Percentiles rank a stretch among this genome's conserved stretches.
These are phyloP conservation scores for Yamadazyma sp. DNA, from an alignment of 1,139 yeast genomes.

Conservation along the genomic window DNA sequence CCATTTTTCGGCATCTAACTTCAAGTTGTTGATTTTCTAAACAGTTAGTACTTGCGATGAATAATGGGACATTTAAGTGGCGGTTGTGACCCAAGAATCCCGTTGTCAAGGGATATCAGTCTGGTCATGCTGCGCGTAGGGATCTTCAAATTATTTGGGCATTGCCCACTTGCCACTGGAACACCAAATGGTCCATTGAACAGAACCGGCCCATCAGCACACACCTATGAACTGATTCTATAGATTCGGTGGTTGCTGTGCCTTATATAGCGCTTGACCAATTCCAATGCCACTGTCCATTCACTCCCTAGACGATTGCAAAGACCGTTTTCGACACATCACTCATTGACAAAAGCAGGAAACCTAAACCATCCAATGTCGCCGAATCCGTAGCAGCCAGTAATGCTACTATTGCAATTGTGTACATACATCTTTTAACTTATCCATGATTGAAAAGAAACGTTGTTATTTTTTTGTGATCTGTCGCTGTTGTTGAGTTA, in stretches of 20 bases:
- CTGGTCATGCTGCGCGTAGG: slow-evolving; percentile 1
- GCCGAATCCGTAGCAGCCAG: no score
- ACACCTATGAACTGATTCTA: no score
- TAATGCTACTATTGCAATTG: no score
- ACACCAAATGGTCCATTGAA: no score
- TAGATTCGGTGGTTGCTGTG: no score
- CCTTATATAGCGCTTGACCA: no score
- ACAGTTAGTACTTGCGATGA: slow-evolving; percentile 6
- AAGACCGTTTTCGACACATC: background rate
- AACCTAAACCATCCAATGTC: background rate
- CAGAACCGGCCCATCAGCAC: no score
- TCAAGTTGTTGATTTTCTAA: slow-evolving; percentile 85
- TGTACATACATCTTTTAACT: slow-evolving; percentile 52
- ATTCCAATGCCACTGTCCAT: no score
- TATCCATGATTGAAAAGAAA: slow-evolving; percentile 34
- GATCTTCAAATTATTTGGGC: background rate
- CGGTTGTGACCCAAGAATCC: no score
- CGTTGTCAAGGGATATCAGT: background rate
- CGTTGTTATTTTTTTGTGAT: slow-evolving; percentile 2
- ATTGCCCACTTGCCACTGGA: background rate
- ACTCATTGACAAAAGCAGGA: background rate
- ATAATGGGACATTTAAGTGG: no score
- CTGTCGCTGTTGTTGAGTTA: slow-evolving; percentile 2
- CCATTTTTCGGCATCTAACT: slow-evolving; percentile 95
- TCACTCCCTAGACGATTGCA: background rate